A percentile compares a stretch with the other conserved stretches of the same genome.
phyloP scores from a whole-genome alignment of 768 basidiomycete genomes.

The Mycena crocata region DNA sequence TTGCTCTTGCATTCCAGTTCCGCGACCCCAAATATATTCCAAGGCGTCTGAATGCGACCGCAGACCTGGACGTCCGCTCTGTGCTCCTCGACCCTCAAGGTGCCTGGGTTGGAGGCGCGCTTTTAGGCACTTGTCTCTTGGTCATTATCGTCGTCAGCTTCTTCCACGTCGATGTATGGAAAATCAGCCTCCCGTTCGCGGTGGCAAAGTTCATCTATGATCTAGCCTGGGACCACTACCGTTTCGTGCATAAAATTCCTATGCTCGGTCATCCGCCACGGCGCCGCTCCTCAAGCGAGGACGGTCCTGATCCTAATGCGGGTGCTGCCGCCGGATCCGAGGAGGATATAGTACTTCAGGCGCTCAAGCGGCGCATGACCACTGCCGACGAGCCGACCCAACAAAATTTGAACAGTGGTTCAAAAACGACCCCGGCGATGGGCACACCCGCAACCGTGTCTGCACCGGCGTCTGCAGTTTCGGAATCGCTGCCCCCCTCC shows the following conservation, averaged over 20 bases:
- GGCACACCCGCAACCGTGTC: not conserved
- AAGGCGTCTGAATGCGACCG: slow-evolving; percentile 48
- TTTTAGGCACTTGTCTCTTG: slow-evolving; percentile 76
- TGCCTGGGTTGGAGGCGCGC: slow-evolving; percentile 76
- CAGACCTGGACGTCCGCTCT: slow-evolving; percentile 60
- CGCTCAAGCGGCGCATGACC: slow-evolving; percentile 26
- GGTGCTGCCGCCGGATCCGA: slow-evolving; percentile 20
- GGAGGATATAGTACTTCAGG: slow-evolving; percentile 28
- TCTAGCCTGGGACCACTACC: slow-evolving; percentile 66
- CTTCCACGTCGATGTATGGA: slow-evolving; percentile 84
- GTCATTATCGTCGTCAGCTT: slow-evolving; percentile 83
- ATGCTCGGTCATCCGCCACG: slow-evolving; percentile 37
- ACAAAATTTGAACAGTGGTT: not conserved
- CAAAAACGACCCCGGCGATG: not conserved
- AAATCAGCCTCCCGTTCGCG: slow-evolving; percentile 87
- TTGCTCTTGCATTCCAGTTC: slow-evolving; percentile 71
- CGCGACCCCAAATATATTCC: slow-evolving; percentile 67
- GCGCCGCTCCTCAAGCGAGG: slow-evolving; percentile 30
- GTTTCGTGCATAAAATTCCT: slow-evolving; percentile 44
- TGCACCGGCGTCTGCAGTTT: not conserved
- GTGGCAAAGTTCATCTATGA: slow-evolving; percentile 78
- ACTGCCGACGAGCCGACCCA: not conserved
- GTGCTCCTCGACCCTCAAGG: slow-evolving; percentile 81
- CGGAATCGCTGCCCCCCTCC: not conserved
- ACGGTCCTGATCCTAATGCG: slow-evolving; percentile 20